These are phyloP conservation scores for Geotrichum restrictum DNA, from an alignment of 1,139 yeast species.

Conservation along the genomic window DNA sequence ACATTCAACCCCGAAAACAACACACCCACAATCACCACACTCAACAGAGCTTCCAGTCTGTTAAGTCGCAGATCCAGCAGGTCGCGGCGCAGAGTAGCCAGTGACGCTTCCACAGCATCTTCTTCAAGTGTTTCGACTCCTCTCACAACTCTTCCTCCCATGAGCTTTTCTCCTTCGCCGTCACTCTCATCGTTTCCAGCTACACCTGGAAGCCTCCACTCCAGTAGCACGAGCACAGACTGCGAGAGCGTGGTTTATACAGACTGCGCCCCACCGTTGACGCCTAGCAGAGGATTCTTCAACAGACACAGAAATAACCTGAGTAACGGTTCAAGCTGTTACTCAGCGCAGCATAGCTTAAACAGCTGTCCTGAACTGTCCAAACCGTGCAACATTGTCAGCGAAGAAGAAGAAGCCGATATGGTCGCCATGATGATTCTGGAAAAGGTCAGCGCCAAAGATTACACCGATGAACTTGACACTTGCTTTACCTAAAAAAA, in stretches of 20 bases:
- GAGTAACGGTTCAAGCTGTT: slow-evolving; percentile 4
- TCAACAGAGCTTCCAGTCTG: slow-evolving; percentile 13
- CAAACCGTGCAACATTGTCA: slow-evolving; percentile 17
- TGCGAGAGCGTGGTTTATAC: background rate
- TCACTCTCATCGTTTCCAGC: background rate
- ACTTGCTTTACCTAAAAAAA: background rate
- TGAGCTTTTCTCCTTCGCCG: slow-evolving; percentile 1
- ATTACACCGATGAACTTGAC: slow-evolving; percentile 29
- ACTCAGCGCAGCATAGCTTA: slow-evolving; percentile 13
- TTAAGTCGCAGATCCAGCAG: slow-evolving; percentile 1
- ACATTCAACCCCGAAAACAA: background rate
- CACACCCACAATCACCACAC: background rate
- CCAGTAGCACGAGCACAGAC: background rate
- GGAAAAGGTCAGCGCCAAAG: slow-evolving; percentile 34
- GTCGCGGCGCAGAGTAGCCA: background rate
- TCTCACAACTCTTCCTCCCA: background rate
- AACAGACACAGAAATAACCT: slow-evolving; percentile 1
- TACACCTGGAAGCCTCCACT: background rate
- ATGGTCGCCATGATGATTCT: slow-evolving; percentile 38
- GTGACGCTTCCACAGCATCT: background rate
- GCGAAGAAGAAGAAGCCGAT: slow-evolving; percentile 34
- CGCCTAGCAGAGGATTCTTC: no score
- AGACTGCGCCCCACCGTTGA: background rate
- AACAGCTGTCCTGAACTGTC: slow-evolving; percentile 6
- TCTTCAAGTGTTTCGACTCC: background rate